A percentile compares a stretch with the other conserved stretches of the same genome.
Conservation (phyloP, 2,329 filamentous ascomycete genomes). For the Colletotrichum sp. region DNA sequence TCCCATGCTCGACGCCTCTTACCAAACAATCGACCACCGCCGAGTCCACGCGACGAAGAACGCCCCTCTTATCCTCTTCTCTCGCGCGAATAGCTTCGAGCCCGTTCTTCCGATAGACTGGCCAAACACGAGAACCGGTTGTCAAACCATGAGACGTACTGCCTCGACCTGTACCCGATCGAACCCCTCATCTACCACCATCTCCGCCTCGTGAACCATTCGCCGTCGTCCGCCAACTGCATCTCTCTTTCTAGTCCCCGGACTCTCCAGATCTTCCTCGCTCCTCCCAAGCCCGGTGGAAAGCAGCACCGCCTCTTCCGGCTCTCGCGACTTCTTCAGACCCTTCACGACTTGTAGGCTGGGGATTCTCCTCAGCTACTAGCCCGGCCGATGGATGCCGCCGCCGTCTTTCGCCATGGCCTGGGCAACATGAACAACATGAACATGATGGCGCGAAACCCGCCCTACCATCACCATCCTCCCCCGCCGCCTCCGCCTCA, state of each 20-base stretch:
- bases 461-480: conserved; percentile 25
- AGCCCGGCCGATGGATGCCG: conserved; percentile 57
- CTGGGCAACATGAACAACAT: conserved; percentile 26
- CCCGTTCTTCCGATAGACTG: not conserved
- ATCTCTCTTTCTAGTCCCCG: not conserved
- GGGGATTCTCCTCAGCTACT: conserved; percentile 11
- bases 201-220: not conserved
- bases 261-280: not conserved
- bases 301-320: not conserved
- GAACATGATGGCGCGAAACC: conserved; percentile 21
- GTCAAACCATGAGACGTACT: conserved; percentile 11
- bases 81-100: conserved; percentile 8
- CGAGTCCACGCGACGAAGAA: conserved; percentile 14
- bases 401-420: conserved; percentile 64
- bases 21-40: not conserved
- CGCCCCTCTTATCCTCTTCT: not conserved
- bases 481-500: conserved; percentile 22
- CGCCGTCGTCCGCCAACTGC: not conserved
- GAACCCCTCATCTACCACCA: not conserved
- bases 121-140: not conserved
- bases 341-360: not conserved
- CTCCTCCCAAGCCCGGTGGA: not conserved
- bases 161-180: not conserved
- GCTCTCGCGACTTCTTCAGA: not conserved
- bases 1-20: not conserved